Evolutionary conservation across 129 eudicot genomes (phyloP).

Genomic region (Deinandra increscens): DNA sequence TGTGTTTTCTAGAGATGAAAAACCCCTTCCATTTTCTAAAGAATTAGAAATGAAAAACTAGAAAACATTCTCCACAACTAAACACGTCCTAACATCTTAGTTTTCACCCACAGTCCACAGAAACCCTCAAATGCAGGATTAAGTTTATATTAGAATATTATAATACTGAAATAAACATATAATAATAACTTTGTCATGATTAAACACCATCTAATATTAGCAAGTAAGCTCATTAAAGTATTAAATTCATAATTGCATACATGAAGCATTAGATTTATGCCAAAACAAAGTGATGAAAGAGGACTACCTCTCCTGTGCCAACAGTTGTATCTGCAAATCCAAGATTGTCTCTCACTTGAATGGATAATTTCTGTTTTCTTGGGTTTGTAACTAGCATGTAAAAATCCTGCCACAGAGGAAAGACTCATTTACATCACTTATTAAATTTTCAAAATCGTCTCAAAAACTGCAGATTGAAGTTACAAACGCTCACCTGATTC

Average conservation of each 20-base stretch:
- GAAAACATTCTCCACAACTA: too few relatives aligned
- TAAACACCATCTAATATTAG: not conserved
- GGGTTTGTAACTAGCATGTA: conserved; percentile 90
- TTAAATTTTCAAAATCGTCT: not conserved
- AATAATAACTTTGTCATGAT: conserved; percentile 4
- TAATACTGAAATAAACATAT: not conserved
- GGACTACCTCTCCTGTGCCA: conserved; percentile 82
- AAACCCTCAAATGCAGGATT: too few relatives aligned
- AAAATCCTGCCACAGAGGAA: conserved; percentile 63
- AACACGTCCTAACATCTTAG: too few relatives aligned
- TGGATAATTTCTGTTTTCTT: conserved; percentile 54
- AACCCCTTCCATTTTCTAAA: too few relatives aligned
- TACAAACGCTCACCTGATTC: conserved; percentile 73
- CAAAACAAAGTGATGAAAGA: not conserved
- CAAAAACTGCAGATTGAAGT: not conserved
- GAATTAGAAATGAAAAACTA: too few relatives aligned
- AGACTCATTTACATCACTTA: conserved; percentile 5
- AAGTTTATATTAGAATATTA: not conserved
- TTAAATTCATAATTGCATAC: conserved; percentile 5
- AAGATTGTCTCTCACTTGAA: conserved; percentile 78
- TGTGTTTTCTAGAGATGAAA: too few relatives aligned
- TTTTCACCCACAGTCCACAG: too few relatives aligned
- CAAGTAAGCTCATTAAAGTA: not conserved
- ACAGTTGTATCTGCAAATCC: conserved; percentile 71
- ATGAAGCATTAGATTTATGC: conserved; percentile 9